Evolutionary conservation across 78 protist genomes (phyloP).

Genomic region (Monocercomonoides exilis): DNA sequence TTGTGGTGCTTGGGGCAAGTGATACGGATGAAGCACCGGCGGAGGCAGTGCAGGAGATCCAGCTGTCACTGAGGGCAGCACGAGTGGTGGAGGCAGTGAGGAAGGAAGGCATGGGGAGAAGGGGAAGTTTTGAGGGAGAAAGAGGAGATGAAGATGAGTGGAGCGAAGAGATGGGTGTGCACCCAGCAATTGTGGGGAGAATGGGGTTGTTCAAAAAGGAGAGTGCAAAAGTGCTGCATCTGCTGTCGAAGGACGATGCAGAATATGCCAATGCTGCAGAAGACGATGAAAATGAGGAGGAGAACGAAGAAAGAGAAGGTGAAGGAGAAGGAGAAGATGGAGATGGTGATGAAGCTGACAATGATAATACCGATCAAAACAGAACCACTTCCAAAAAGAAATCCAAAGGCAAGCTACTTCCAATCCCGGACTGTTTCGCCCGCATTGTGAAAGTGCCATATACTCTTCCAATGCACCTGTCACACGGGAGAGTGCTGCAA

Average conservation of each 20-base stretch:
- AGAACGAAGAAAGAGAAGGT: neutral
- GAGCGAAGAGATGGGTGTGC: neutral
- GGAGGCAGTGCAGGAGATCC: no score
- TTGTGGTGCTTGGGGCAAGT: no score
- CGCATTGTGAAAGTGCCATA: neutral
- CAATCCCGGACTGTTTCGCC: no score
- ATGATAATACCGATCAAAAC: neutral
- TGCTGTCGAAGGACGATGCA: neutral
- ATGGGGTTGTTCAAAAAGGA: neutral
- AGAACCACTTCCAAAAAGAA: no score
- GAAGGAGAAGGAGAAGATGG: no score
- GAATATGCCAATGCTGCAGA: neutral
- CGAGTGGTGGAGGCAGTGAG: neutral
- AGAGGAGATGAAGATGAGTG: neutral
- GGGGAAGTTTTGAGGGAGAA: neutral
- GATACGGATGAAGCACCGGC: no score
- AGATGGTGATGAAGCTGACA: no score
- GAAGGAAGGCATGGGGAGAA: neutral
- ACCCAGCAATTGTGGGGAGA: neutral
- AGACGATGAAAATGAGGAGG: neutral
- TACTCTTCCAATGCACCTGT: neutral
- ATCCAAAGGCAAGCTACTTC: no score
- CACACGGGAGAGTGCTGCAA: neutral
- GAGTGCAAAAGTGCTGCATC: neutral
- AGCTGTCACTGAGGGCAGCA: no score